Evolutionary conservation across 495 filamentous ascomycete species (phyloP).

Genomic region (Penicillium lividum): DNA sequence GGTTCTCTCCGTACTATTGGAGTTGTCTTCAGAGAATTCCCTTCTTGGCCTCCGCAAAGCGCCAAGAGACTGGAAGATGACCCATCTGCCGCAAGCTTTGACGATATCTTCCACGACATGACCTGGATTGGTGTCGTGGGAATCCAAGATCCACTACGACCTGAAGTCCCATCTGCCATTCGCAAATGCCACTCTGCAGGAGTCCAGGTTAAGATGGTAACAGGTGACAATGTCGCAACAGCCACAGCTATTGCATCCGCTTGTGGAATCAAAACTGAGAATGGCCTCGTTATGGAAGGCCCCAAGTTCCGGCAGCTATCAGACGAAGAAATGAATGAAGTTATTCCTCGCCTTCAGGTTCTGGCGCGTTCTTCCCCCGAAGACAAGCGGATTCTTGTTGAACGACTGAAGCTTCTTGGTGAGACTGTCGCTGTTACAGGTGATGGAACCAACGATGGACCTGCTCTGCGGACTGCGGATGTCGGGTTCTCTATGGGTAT

Average conservation of each 20-base stretch:
- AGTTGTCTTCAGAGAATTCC: conserved; percentile 63
- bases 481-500: conserved; percentile 95
- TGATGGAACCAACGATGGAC: conserved; percentile 89
- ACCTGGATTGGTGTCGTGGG: conserved; percentile 63
- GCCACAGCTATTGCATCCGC: conserved; percentile 80
- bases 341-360: conserved; percentile 76
- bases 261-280: conserved; percentile 78
- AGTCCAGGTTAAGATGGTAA: conserved; percentile 88
- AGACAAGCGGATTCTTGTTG: conserved; percentile 81
- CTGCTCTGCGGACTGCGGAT: conserved; percentile 81
- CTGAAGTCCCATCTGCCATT: conserved; percentile 77
- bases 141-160: conserved; percentile 67
- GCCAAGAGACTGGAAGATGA: conserved; percentile 51
- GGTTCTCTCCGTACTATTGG: conserved; percentile 65
- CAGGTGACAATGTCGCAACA: conserved; percentile 79
- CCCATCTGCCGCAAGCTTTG: conserved; percentile 52
- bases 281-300: conserved; percentile 79
- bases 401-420: conserved; percentile 68
- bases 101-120: conserved; percentile 59
- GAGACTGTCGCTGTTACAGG: conserved; percentile 88
- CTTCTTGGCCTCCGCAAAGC: conserved; percentile 58
- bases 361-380: conserved; percentile 85
- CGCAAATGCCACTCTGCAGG: conserved; percentile 72
- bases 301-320: conserved; percentile 78
- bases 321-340: conserved; percentile 66